Base-by-base conservation (phyloP, 306 rosid genomes). In the Luffa aegyptiaca region DNA sequence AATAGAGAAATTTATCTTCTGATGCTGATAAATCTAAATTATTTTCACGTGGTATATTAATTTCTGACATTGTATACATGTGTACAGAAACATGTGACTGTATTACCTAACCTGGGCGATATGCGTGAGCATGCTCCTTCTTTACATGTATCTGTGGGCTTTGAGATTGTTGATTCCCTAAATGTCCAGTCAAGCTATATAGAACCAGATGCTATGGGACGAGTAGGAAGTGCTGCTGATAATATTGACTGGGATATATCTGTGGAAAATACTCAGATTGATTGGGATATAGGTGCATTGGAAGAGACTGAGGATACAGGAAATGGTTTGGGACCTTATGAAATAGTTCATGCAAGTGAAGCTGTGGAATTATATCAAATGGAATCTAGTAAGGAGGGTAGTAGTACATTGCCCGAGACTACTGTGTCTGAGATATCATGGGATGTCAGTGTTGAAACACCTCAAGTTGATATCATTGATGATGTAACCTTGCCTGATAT, bases 161-260 rank as follows among this genome's bases (percentile, higher is more conserved):
- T 90, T 72, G 94, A 92, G 83, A 83, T 84, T 79, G 88, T 82
- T 81, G 85, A 81, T 83, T 80, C 86, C 56, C 85, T 59, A 39
- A 75, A 74, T 83, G 80, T 76, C 80, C 91, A 83, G 58, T 75
- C 89, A 65, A 84, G 82, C 81, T 73, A 85, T 78, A 56, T 77
- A 59, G 96, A 90, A 78, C 48, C 82, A 77, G 71, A 84, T 77
- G 82, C 76, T 84, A 84, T 20, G 21, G 66, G 53, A 48, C 75
- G 42, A 80, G 69, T 39, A 36, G 91, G 82, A 72, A 65, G 80
- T 76, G 84, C 81, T 82, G 87, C 81, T 33, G 85, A 87, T 63
- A 93, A 87, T 80, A 92, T 94, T 80, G 97, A 94, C 86, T 94
- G 98, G 98, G 96, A 89, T 82, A 87, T 94, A 84, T 90, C 97